Percentiles rank a stretch among this genome's conserved stretches.
Evolutionary conservation across 805 yeast species (phyloP).

Genomic region (Spathaspora sp.): DNA sequence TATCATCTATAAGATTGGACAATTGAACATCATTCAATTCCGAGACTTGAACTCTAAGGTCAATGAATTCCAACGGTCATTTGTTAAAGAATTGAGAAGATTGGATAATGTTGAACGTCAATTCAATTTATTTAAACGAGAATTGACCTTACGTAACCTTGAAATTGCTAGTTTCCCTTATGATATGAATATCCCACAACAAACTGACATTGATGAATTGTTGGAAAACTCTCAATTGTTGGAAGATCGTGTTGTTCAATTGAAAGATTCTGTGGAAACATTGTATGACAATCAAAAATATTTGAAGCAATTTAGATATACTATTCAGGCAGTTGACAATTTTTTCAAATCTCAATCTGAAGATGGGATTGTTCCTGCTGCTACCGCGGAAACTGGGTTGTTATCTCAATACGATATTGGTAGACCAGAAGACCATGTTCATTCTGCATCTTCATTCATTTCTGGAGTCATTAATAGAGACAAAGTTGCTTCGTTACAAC

Average conservation of each 20-base stretch:
- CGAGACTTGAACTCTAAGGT: constrained; percentile 77
- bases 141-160: constrained; percentile 50
- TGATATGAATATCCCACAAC: constrained; percentile 26
- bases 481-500: constrained; percentile 68
- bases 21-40: constrained; percentile 81
- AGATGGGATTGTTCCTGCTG: constrained; percentile 23
- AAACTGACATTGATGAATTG: constrained; percentile 70
- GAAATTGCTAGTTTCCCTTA: constrained; percentile 25
- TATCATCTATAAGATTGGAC: constrained; percentile 81
- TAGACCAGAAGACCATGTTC: constrained; percentile 8
- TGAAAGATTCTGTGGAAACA: constrained; percentile 64
- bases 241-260: constrained; percentile 71
- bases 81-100: constrained; percentile 80
- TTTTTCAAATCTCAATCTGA: constrained; percentile 35
- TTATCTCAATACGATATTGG: constrained; percentile 38
- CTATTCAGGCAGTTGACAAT: constrained; percentile 32
- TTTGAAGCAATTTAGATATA: constrained; percentile 65
- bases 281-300: constrained; percentile 61
- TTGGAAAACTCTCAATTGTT: constrained; percentile 58
- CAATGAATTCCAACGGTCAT: constrained; percentile 83
- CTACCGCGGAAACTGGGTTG: constrained; percentile 35
- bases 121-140: constrained; percentile 39
- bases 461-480: constrained; percentile 81
- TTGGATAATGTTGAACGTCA: constrained; percentile 90
- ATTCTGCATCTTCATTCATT: constrained; percentile 41